Evolutionary conservation across 257 asterid genomes (phyloP), one percentile per base, ranked within the genome.

Genomic region (Verbascum thapsus): DNA sequence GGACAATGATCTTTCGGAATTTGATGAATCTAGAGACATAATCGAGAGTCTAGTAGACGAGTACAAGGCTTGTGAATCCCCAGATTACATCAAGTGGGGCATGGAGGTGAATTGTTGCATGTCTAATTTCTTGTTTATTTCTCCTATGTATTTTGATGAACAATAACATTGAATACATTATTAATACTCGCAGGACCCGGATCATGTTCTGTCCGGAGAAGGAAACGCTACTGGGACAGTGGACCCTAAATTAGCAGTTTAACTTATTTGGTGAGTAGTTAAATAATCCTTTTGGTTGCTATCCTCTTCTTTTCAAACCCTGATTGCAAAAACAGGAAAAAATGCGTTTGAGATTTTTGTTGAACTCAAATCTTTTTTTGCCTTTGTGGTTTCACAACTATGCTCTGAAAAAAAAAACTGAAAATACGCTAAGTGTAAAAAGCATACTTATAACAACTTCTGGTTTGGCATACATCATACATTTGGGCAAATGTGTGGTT

Each of bases 21-120:
- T 94, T 67, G 99, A 94, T 69, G 99, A 94, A 81, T 94, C 99
- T 16, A 87, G 97, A 84, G 98, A 94, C 76, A 86, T 94, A 61
- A 85, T 94, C 40, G 95, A 82, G 81, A 87, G 95, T 69, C 97
- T 94, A 61, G 96, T 94, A 40, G 96, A 94, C 48, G 99, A 94
- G 81, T 94, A 94, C 92, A 94, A 94, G 90, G 99, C 99, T 61
- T 94, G 99, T 30, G 99, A 94, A 74, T 94, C 99, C 74, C 96
- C 97, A 60, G 97, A 94, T 74, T 94, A 94, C 84, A 87, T 94
- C 78, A 94, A 94, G 70, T 94, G 99, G 99, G 99, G 99, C 59
- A 80, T 94, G 90, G 98, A 94, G 98, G 99, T 90, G 63, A 39
- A 11, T 35, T 1, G 17, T 37, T 63, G 62, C 58, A 45, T 40